These are phyloP conservation scores for Mycena albidolilacea DNA, from an alignment of 768 basidiomycete species.

Conservation along the genomic window DNA sequence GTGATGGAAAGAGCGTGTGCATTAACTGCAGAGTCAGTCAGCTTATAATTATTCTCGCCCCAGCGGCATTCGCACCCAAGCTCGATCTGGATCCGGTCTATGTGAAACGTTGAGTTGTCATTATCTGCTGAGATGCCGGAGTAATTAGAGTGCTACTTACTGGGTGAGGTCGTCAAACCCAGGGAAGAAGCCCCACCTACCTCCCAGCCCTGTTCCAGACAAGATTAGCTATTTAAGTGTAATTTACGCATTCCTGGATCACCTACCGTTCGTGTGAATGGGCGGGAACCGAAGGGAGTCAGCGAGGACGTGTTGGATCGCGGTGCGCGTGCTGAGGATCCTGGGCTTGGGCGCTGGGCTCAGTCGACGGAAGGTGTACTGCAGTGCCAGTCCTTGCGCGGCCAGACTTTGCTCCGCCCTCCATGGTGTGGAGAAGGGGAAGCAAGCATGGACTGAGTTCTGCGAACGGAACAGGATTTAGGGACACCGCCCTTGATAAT, in stretches of 20 bases:
- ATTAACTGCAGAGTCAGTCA: conserved; percentile 27
- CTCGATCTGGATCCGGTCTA: conserved; percentile 33
- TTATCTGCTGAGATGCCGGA: background rate
- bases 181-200: conserved; percentile 27
- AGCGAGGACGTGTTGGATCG: conserved; percentile 48
- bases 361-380: conserved; percentile 60
- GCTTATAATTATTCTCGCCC: background rate
- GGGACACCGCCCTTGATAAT: background rate
- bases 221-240: background rate
- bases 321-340: conserved; percentile 48
- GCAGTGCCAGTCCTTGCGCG: conserved; percentile 51
- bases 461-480: conserved; percentile 35
- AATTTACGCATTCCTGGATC: background rate
- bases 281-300: conserved; percentile 47
- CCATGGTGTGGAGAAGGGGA: conserved; percentile 76
- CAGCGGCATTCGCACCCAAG: conserved; percentile 3
- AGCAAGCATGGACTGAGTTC: conserved; percentile 72
- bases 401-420: conserved; percentile 55
- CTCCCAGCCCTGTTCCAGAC: conserved; percentile 21
- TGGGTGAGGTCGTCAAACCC: background rate
- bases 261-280: conserved; percentile 45
- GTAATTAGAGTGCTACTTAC: background rate
- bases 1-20: conserved; percentile 47
- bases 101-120: conserved; percentile 1
- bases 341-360: conserved; percentile 42